phyloP scores from a whole-genome alignment of 2,329 filamentous ascomycete genomes.

The Chaetomium globosum region DNA sequence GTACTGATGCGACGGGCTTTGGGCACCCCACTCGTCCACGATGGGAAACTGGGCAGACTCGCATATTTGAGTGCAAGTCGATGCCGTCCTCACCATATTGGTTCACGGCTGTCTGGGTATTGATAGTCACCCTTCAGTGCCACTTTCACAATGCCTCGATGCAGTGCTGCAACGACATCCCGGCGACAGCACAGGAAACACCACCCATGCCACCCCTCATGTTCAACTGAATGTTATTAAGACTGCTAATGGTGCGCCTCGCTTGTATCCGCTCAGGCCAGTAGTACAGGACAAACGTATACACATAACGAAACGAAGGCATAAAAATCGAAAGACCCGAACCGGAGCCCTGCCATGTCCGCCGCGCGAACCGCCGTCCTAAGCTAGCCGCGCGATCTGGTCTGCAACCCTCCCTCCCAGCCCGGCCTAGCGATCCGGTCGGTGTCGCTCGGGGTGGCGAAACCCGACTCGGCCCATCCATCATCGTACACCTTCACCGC shows the following conservation, averaged over 20 bases:
- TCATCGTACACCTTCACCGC: constrained; percentile 21
- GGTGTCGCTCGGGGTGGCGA: constrained; percentile 15
- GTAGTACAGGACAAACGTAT: constrained; percentile 31
- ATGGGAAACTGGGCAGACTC: not conserved
- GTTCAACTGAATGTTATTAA: constrained; percentile 28
- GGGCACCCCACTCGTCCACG: not conserved
- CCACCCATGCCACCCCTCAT: not conserved
- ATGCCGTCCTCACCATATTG: not conserved
- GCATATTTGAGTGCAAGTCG: not conserved
- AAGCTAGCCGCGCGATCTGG: constrained; percentile 1
- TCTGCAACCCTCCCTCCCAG: constrained; percentile 9
- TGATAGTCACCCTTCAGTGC: not conserved
- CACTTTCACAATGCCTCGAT: not conserved
- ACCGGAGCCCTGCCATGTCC: constrained; percentile 2
- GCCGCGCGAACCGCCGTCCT: not conserved
- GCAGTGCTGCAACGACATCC: not conserved
- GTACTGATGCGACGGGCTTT: not conserved
- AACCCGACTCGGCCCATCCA: constrained; percentile 11
- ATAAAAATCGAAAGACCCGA: constrained; percentile 18
- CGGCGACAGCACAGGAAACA: not conserved
- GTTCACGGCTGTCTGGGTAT: not conserved
- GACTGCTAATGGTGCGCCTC: constrained; percentile 22
- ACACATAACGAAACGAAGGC: constrained; percentile 29
- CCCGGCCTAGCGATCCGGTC: constrained; percentile 4
- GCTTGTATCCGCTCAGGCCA: constrained; percentile 23